These are phyloP conservation scores for Monosporascus sp. DNA, from an alignment of 2,329 filamentous ascomycete genomes.

Conservation along the genomic window DNA sequence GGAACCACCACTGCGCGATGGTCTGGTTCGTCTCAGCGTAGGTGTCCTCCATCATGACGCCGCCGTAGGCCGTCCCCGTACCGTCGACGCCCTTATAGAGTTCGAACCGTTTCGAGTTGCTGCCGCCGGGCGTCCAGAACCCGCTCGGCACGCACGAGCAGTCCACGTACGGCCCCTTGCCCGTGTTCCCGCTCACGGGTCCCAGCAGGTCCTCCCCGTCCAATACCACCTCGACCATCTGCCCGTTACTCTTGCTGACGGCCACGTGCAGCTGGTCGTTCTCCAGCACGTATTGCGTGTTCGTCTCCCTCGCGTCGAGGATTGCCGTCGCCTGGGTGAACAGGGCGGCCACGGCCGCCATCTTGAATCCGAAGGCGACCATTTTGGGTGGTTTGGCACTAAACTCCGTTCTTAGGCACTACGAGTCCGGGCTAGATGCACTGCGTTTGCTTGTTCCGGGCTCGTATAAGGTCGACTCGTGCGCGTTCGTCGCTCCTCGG, in stretches of 20 bases:
- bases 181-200: conserved; percentile 32
- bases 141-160: conserved; percentile 55
- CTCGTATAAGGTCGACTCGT: no score
- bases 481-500: no score
- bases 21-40: conserved; percentile 52
- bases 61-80: conserved; percentile 47
- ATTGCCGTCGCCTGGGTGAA: not conserved
- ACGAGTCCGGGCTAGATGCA: no score
- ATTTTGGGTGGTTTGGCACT: not conserved
- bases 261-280: conserved; percentile 15
- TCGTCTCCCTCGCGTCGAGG: not conserved
- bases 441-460: no score
- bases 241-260: conserved; percentile 29
- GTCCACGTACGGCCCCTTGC: conserved; percentile 53
- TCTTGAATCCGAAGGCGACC: not conserved
- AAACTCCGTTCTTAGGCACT: not conserved
- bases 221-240: conserved; percentile 28
- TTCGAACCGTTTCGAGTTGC: conserved; percentile 35
- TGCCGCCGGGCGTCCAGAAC: conserved; percentile 51
- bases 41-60: conserved; percentile 53
- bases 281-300: not conserved
- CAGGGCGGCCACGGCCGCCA: not conserved
- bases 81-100: conserved; percentile 46
- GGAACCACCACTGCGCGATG: conserved; percentile 60
- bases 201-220: conserved; percentile 46